Percentiles rank a stretch among this genome's conserved stretches.
These are phyloP conservation scores for Euphrasia arctica DNA, from an alignment of 305 asterid species.

Conservation along the genomic window DNA sequence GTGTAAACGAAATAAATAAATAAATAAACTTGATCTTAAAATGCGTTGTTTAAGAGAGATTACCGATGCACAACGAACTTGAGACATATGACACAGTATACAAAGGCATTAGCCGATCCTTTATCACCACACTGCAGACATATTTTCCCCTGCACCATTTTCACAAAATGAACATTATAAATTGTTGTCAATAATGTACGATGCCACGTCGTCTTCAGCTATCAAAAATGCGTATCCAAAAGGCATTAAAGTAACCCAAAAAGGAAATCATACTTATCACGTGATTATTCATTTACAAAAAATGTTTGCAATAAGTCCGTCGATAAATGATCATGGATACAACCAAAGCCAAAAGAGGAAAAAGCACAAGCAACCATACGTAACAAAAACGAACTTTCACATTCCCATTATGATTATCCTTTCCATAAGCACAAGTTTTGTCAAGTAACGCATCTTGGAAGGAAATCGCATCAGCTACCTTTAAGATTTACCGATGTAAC, in stretches of 20 bases:
- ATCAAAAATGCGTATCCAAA: neutral
- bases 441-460: neutral
- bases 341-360: neutral
- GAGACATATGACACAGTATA: slow-evolving; percentile 58
- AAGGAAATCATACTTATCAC: neutral
- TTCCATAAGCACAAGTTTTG: neutral
- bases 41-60: slow-evolving; percentile 11
- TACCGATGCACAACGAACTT: slow-evolving; percentile 68
- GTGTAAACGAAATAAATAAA: too few relatives aligned
- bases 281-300: neutral
- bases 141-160: slow-evolving; percentile 40
- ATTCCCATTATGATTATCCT: neutral
- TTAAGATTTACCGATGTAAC: neutral
- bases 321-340: neutral
- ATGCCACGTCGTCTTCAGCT: slow-evolving; percentile 2
- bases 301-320: slow-evolving; percentile 2
- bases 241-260: slow-evolving; percentile 8
- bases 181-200: neutral
- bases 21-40: neutral
- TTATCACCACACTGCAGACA: slow-evolving; percentile 56
- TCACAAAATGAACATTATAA: slow-evolving; percentile 3
- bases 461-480: neutral
- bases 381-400: neutral
- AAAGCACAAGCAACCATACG: neutral
- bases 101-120: slow-evolving; percentile 55